Base-by-base conservation (phyloP, 2,329 filamentous ascomycete genomes). In the Nemania diffusa region DNA sequence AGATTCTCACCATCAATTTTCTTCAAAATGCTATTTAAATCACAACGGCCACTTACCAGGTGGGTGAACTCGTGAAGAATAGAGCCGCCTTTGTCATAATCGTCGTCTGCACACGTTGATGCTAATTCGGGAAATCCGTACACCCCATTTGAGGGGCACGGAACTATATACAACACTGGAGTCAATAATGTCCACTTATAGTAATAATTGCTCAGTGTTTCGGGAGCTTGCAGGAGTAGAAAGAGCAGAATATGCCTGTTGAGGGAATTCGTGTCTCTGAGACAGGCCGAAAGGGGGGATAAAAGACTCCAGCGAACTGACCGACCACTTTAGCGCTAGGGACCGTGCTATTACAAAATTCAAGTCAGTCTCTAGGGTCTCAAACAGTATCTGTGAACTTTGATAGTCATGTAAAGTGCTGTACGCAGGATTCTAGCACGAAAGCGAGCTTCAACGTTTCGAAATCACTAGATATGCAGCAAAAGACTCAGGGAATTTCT, bases 61-160 rank as follows among this genome's bases (percentile, higher is more conserved):
- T 72, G 70, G 32, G 65, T 67, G 32, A 65, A 65, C 52, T 70
- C 70, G 52, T 72, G 70, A 1, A 72, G 65, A 56, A 72, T 72
- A 9, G 65, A 69, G 34, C 68, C 70, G 26, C 57, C 70, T 34
- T 67, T 67, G 61, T 72, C 70, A 51, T 70, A 68, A 29, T 72
- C 70, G 22, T 70, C 68, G n/a, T 67, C 68, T 1, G 51, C 53
- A 29, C 70, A 72, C 24, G n/a, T 64, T 2, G 29, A 11, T 0
- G 70, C 65, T 1, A 67, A 26, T 48, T 72, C 68, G 0, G 68
- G 68, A 48, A 72, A 70, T 2, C 20, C 42, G 34, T 55, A 72
- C 59, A 51, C 70, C 0, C 68, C 70, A 15, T 72, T 70, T 65
- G 58, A 5, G 65, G 57, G 48, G 67, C 70, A 32, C 5, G 29